phyloP scores from a whole-genome alignment of 2,329 filamentous ascomycete species.

The Trichoderma sp. region DNA sequence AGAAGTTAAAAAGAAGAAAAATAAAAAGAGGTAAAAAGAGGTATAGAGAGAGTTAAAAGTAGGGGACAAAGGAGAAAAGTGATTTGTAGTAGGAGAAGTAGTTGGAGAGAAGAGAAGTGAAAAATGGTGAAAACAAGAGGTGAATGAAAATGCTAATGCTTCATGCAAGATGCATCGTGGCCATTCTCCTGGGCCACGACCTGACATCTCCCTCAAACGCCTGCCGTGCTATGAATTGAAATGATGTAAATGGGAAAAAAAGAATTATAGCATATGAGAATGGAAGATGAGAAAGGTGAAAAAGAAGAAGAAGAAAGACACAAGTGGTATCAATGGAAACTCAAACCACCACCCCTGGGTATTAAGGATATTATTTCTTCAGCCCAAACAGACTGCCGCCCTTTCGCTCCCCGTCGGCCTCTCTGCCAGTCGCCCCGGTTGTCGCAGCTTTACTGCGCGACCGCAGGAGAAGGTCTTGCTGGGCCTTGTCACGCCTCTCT shows the following conservation, averaged over 20 bases:
- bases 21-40: neutral
- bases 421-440: conserved; percentile 10
- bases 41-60: conserved; percentile 6
- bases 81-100: neutral
- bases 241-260: neutral
- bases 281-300: conserved; percentile 1
- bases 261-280: neutral
- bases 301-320: conserved; percentile 12
- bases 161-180: conserved; percentile 17
- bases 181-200: conserved; percentile 3
- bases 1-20: neutral
- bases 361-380: conserved; percentile 28
- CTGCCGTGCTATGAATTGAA: conserved; percentile 17
- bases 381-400: conserved; percentile 45
- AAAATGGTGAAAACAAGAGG: neutral
- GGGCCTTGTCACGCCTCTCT: conserved; percentile 60
- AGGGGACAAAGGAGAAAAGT: neutral
- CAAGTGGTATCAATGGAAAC: conserved; percentile 18
- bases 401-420: conserved; percentile 32
- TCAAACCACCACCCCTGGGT: neutral
- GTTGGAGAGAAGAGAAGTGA: neutral
- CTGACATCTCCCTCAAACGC: conserved; percentile 16
- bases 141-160: conserved; percentile 15
- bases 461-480: conserved; percentile 39
- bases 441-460: conserved; percentile 29